Evolutionary conservation across 2,329 filamentous ascomycete species (phyloP).

Genomic region (Aspergillus caelatus): DNA sequence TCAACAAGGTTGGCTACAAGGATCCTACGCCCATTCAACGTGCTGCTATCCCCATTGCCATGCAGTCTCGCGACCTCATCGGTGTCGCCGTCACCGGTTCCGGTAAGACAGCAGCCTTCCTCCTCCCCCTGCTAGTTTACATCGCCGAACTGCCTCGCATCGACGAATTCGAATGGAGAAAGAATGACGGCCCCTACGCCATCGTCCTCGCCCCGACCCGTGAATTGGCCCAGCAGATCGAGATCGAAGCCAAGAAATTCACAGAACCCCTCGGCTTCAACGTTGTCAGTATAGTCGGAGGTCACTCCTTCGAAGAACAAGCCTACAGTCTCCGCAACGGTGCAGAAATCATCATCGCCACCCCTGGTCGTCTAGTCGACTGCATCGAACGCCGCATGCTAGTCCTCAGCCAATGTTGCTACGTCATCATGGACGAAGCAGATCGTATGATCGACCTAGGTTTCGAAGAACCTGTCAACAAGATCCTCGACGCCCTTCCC

Average conservation of each 20-base stretch:
- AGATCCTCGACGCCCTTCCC: slow-evolving; percentile 92
- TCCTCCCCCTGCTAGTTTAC: slow-evolving; percentile 89
- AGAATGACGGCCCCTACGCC: slow-evolving; percentile 95
- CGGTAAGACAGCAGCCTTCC: slow-evolving; percentile 94
- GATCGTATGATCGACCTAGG: slow-evolving; percentile 99
- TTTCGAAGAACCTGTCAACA: slow-evolving; percentile 96
- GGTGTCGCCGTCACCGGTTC: slow-evolving; percentile 98
- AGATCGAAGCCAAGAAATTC: slow-evolving; percentile 90
- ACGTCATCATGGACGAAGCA: slow-evolving; percentile 99
- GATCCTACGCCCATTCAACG: slow-evolving; percentile 91
- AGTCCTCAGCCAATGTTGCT: slow-evolving; percentile 94
- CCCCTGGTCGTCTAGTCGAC: slow-evolving; percentile 92
- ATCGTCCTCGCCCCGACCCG: slow-evolving; percentile 95
- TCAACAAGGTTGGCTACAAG: slow-evolving; percentile 82
- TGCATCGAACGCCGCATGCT: slow-evolving; percentile 92
- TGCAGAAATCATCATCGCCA: slow-evolving; percentile 98
- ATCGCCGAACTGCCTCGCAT: slow-evolving; percentile 87
- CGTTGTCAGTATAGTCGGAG: slow-evolving; percentile 96
- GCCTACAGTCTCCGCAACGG: slow-evolving; percentile 86
- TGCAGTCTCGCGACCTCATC: slow-evolving; percentile 93
- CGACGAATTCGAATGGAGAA: slow-evolving; percentile 77
- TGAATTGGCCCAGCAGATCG: slow-evolving; percentile 97
- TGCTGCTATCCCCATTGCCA: slow-evolving; percentile 90
- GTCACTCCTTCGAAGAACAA: slow-evolving; percentile 92
- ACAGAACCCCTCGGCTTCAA: slow-evolving; percentile 88